Evolutionary conservation across 78 protist genomes (phyloP), one percentile per base, ranked within the genome.

Genomic region (Monocercomonoides exilis): DNA sequence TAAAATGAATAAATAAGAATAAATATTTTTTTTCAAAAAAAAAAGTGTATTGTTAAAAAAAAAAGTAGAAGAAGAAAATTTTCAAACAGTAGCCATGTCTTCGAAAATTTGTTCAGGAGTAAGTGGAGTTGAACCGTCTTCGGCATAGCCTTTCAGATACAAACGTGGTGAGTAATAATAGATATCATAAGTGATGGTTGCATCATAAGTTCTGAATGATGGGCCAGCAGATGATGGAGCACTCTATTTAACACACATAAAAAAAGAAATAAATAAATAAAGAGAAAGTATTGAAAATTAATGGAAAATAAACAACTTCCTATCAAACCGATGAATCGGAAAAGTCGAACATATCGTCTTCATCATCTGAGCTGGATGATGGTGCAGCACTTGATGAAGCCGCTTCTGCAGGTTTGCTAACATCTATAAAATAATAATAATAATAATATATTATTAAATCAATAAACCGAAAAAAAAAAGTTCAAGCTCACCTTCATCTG

Each of bases 181-280:
- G 21, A 44, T 80, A 80, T 80, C 84, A 80, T 29, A 80, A 80
- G 41, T 29, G 45, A 80, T 80, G 41, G 84, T 80, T 44, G 45
- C 45, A 42, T 80, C 45, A 11, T 80, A 80, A 29, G 41, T 80
- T 29, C 84, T 6, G 41, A 42, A 80, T 80, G 70, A n/a, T n/a
- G n/a, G n/a, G n/a, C n/a, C 70, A 54, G 11, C 21, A 29, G 70
- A 29, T 54, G 70, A 29, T 11, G 70, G 70, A 21, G 70, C 70
- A 54, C 38, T 21, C 70, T 54, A 54, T 29, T 29, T 29, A 54
- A 54, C 38, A 54, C 21, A 54, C 21, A 54, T 11, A 54, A 54
- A 21, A 54, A 54, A 54, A 29, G 11, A 11, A 54, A 21, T 54
- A 11, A 54, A 21, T 21, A 29, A 11, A 54, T 29, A 54, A 11